Evolutionary conservation across 1,139 yeast species (phyloP).

Genomic region (Pichia sp.): DNA sequence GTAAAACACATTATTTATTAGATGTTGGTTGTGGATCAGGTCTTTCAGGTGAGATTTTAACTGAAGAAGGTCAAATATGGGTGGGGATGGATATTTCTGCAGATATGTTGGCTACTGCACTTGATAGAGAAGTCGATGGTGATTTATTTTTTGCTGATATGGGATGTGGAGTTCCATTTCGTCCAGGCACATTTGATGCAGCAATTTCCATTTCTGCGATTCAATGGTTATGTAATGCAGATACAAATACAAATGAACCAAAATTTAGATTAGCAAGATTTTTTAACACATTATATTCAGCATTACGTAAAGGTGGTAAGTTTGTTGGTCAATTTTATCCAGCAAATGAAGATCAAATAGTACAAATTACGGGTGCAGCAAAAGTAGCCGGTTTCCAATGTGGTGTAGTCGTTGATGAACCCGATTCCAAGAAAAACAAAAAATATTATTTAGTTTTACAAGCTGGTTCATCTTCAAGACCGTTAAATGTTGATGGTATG

Average conservation of each 20-base stretch:
- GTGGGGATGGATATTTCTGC: conserved; percentile 96
- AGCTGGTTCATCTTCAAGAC: conserved; percentile 72
- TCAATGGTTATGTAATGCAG: conserved; percentile 98
- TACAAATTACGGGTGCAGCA: conserved; percentile 74
- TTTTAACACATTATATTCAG: conserved; percentile 82
- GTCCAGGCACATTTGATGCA: conserved; percentile 97
- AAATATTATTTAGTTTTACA: conserved; percentile 86
- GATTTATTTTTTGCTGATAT: conserved; percentile 87
- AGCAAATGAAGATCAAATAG: conserved; percentile 76
- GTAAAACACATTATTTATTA: conserved; percentile 60
- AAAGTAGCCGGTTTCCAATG: conserved; percentile 96
- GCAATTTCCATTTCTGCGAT: conserved; percentile 93
- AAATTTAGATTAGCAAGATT: conserved; percentile 72
- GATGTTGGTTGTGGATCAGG: conserved; percentile 99
- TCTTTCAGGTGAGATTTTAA: conserved; percentile 84
- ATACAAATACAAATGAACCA: conserved; percentile 78
- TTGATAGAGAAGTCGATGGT: conserved; percentile 90
- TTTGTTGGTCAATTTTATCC: conserved; percentile 98
- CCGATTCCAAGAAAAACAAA: conserved; percentile 85
- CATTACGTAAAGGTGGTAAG: conserved; percentile 89
- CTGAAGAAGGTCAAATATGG: conserved; percentile 95
- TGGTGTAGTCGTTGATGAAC: conserved; percentile 89
- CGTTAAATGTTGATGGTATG: conserved; percentile 71
- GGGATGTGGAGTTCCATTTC: conserved; percentile 90
- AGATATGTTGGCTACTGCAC: conserved; percentile 90